phyloP scores from a whole-genome alignment of 2,329 filamentous ascomycete genomes.

The Fusarium coicis region DNA sequence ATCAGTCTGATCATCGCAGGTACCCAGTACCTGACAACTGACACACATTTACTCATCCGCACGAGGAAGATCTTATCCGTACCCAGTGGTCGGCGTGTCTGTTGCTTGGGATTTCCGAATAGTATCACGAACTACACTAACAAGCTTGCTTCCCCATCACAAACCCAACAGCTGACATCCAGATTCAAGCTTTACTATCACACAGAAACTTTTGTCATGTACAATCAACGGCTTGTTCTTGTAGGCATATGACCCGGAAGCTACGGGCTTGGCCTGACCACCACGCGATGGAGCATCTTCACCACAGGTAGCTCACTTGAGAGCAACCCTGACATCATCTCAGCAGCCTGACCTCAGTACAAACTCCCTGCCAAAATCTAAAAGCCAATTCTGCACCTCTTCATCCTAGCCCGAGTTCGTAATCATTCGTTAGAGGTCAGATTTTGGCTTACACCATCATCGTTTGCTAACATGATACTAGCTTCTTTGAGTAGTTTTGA shows the following conservation, averaged over 20 bases:
- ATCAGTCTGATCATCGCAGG: background rate
- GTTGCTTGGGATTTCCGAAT: background rate
- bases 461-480: slow-evolving; percentile 14
- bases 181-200: background rate
- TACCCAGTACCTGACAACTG: background rate
- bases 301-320: background rate
- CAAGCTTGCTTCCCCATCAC: background rate
- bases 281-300: slow-evolving; percentile 8
- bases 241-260: background rate
- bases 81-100: background rate
- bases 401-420: background rate
- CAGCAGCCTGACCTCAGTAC: background rate
- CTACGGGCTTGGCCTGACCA: background rate
- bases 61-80: background rate
- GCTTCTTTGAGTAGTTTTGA: slow-evolving; percentile 11
- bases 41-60: too few relatives aligned
- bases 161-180: background rate
- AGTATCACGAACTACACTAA: slow-evolving; percentile 1
- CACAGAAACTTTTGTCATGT: background rate
- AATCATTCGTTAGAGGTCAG: slow-evolving; percentile 6
- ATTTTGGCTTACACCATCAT: slow-evolving; percentile 26
- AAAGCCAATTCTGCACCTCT: background rate
- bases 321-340: slow-evolving; percentile 8
- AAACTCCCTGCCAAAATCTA: background rate
- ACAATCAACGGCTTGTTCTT: background rate